A percentile compares a stretch with the other conserved stretches of the same genome.
Evolutionary conservation across 2,329 filamentous ascomycete genomes (phyloP).

Genomic region (Cercospora citrullina): DNA sequence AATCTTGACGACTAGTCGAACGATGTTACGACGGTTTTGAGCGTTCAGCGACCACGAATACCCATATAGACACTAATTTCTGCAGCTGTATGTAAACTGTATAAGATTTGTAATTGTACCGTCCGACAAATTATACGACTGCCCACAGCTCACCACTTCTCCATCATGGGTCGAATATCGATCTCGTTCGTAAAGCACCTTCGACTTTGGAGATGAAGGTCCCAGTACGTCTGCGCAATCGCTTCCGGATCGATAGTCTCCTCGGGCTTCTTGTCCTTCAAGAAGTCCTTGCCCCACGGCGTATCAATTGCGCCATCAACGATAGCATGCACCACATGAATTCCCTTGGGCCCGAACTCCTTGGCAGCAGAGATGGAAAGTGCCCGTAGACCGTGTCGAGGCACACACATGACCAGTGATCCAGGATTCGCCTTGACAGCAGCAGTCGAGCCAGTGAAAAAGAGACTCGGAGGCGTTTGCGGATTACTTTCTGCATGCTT

Average conservation of each 20-base stretch:
- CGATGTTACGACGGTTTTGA: not conserved
- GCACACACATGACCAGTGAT: constrained; percentile 63
- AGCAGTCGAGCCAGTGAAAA: constrained; percentile 83
- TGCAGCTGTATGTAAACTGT: not conserved
- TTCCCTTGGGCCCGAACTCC: constrained; percentile 78
- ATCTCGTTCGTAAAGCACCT: constrained; percentile 79
- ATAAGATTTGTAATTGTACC: not conserved
- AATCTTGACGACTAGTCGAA: not conserved
- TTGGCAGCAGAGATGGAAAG: constrained; percentile 72
- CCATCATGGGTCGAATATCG: constrained; percentile 74
- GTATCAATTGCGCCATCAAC: constrained; percentile 78
- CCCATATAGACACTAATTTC: not conserved
- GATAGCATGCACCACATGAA: constrained; percentile 78
- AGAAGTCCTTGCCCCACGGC: constrained; percentile 62
- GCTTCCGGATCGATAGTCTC: constrained; percentile 73
- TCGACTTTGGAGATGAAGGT: constrained; percentile 74
- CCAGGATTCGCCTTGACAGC: constrained; percentile 63
- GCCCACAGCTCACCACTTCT: constrained; percentile 64
- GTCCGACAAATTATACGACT: not conserved
- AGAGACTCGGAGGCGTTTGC: constrained; percentile 70
- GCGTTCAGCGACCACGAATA: not conserved
- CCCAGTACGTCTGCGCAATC: constrained; percentile 86
- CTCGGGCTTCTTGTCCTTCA: constrained; percentile 55
- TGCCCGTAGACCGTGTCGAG: constrained; percentile 50
- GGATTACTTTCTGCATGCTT: constrained; percentile 53